phyloP scores from a whole-genome alignment of 108 stramenopile genomes.

The Cyclotella sp. region DNA sequence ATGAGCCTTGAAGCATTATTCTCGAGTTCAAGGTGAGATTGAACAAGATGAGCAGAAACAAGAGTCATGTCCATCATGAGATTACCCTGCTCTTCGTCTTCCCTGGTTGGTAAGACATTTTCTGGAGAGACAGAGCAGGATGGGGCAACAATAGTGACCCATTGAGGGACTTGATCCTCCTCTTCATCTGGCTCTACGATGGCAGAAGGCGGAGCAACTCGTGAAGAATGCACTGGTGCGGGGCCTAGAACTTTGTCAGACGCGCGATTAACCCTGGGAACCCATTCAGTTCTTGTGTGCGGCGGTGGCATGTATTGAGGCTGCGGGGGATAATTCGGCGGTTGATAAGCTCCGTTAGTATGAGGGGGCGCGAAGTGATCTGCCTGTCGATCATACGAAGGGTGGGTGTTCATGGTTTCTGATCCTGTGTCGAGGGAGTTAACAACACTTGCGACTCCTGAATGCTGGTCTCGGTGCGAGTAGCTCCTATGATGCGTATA shows the following conservation, averaged over 20 bases:
- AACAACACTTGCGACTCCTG: not conserved
- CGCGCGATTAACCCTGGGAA: not conserved
- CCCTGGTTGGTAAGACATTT: not conserved
- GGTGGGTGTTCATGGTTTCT: not conserved
- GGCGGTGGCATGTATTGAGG: not conserved
- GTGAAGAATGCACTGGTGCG: not conserved
- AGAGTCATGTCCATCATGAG: constrained; percentile 8
- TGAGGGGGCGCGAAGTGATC: not conserved
- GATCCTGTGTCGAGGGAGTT: not conserved
- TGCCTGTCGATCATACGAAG: not conserved
- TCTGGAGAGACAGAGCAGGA: not conserved
- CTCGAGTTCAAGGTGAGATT: not conserved
- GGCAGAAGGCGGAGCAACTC: not conserved
- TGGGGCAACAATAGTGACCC: constrained; percentile 1
- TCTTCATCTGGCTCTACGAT: not conserved
- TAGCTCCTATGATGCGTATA: not conserved
- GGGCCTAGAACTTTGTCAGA: constrained; percentile 1
- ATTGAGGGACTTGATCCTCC: not conserved
- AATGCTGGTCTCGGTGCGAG: not conserved
- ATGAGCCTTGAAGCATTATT: not conserved
- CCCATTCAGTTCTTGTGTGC: constrained; percentile 1
- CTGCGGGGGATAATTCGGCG: not conserved
- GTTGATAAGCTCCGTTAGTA: not conserved
- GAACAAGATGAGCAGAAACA: constrained; percentile 6
- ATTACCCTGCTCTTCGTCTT: constrained; percentile 4